A percentile compares a stretch with the other conserved stretches of the same genome.
These are phyloP conservation scores for Datura wrightii DNA, from an alignment of 257 asterid genomes.

Conservation along the genomic window DNA sequence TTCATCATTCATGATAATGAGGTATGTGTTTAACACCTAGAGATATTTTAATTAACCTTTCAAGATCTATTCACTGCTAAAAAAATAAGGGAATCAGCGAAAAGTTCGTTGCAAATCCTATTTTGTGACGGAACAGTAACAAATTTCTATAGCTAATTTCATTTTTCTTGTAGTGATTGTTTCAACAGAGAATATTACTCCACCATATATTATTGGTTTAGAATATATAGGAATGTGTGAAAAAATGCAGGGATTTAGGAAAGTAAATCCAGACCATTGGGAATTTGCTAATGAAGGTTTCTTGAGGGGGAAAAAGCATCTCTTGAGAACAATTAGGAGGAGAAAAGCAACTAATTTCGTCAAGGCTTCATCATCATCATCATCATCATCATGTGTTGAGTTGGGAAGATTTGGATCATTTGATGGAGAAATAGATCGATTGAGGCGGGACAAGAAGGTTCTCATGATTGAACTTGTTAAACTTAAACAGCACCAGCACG, in stretches of 20 bases:
- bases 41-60: neutral
- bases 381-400: slow-evolving; percentile 41
- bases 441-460: slow-evolving; percentile 50
- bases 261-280: slow-evolving; percentile 57
- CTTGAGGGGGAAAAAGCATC: slow-evolving; percentile 50
- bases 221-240: slow-evolving; percentile 28
- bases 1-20: neutral
- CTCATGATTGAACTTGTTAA: slow-evolving; percentile 48
- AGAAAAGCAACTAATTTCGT: slow-evolving; percentile 39
- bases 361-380: slow-evolving; percentile 10
- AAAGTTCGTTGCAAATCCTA: neutral
- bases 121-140: no score
- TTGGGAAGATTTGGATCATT: slow-evolving; percentile 45
- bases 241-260: slow-evolving; percentile 58
- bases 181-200: neutral
- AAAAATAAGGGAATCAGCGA: neutral
- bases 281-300: slow-evolving; percentile 63
- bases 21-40: neutral
- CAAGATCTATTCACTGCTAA: neutral
- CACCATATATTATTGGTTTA: neutral
- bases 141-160: no score
- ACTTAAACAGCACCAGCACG: slow-evolving; percentile 53
- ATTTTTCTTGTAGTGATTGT: neutral
- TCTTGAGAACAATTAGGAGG: slow-evolving; percentile 46
- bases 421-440: slow-evolving; percentile 44